Percentiles rank a stretch among this genome's conserved stretches.
These are phyloP conservation scores for Venturia aucupariae DNA, from an alignment of 2,329 filamentous ascomycete species.

Conservation along the genomic window DNA sequence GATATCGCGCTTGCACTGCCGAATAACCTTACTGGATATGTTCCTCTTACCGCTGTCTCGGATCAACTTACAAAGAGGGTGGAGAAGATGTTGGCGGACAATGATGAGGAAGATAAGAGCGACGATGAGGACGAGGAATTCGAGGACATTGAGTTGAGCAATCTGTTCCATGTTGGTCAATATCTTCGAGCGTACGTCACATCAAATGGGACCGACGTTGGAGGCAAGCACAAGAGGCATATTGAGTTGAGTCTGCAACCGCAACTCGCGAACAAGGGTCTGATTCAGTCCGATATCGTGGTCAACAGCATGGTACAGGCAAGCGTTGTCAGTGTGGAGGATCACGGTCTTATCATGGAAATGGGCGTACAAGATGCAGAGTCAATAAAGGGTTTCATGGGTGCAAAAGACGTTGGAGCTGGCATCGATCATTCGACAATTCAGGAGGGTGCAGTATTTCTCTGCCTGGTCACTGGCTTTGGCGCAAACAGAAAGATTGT, in stretches of 20 bases:
- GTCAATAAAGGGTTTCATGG: constrained; percentile 70
- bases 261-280: constrained; percentile 63
- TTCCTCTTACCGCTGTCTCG: constrained; percentile 88
- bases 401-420: constrained; percentile 69
- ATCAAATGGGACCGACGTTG: constrained; percentile 60
- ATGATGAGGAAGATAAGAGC: constrained; percentile 47
- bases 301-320: constrained; percentile 75
- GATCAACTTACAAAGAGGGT: constrained; percentile 67
- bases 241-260: constrained; percentile 86
- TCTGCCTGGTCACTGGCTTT: constrained; percentile 71
- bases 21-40: constrained; percentile 85
- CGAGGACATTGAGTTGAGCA: constrained; percentile 59
- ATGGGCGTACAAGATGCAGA: constrained; percentile 58
- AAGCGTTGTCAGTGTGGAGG: constrained; percentile 82
- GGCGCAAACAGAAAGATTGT: constrained; percentile 71
- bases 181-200: constrained; percentile 78
- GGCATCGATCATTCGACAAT: constrained; percentile 56
- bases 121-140: constrained; percentile 44
- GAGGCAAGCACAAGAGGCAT: constrained; percentile 62
- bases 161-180: constrained; percentile 74
- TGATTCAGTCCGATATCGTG: constrained; percentile 65
- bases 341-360: constrained; percentile 92
- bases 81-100: constrained; percentile 54
- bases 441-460: constrained; percentile 72
- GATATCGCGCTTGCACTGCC: constrained; percentile 76